These are phyloP conservation scores for Biscutella auriculata DNA, from an alignment of 441 rosid species.

Conservation along the genomic window DNA sequence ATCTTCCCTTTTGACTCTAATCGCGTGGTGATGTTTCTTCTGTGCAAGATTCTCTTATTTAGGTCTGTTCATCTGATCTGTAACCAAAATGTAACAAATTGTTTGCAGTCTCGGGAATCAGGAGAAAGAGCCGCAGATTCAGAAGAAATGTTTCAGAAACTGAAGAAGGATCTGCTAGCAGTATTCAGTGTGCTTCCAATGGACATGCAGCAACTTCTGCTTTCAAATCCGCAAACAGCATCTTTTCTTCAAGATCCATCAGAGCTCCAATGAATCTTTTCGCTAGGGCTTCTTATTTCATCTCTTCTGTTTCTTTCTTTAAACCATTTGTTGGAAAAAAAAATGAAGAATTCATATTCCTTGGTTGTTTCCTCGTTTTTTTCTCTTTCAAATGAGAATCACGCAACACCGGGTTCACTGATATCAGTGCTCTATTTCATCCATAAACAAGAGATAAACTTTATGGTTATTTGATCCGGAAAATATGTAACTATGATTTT, in stretches of 20 bases:
- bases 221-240: slow-evolving; percentile 73
- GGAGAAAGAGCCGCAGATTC: slow-evolving; percentile 36
- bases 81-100: not conserved
- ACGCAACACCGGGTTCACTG: not conserved
- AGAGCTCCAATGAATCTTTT: slow-evolving; percentile 15
- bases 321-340: not conserved
- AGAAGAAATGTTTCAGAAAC: slow-evolving; percentile 43
- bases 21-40: not conserved
- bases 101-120: slow-evolving; percentile 40
- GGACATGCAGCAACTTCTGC: slow-evolving; percentile 86
- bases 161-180: slow-evolving; percentile 62
- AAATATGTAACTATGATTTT: not conserved
- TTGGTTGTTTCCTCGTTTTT: not conserved
- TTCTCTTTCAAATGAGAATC: not conserved
- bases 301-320: slow-evolving; percentile 8
- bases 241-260: slow-evolving; percentile 43
- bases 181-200: slow-evolving; percentile 64
- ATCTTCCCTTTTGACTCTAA: slow-evolving; percentile 4
- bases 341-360: not conserved
- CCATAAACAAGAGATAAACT: not conserved
- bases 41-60: not conserved
- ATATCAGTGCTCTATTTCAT: not conserved
- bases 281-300: not conserved
- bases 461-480: not conserved
- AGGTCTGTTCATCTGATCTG: not conserved